A percentile compares a stretch with the other conserved stretches of the same genome.
Evolutionary conservation across 352 stramenopile species (phyloP).

Genomic region (Phytophthora boehmeriae): DNA sequence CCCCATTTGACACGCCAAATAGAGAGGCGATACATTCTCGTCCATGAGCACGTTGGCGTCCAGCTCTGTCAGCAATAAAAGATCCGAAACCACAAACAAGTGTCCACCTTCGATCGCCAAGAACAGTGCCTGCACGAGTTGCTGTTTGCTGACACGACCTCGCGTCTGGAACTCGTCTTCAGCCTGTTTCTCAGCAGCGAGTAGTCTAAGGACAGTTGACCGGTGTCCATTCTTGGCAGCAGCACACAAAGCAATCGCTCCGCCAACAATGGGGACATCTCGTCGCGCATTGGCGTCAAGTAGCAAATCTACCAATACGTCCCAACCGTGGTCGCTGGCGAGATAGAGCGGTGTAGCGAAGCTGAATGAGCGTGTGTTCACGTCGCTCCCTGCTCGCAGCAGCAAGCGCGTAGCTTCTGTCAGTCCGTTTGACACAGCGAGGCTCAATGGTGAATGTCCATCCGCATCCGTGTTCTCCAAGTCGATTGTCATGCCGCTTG

Average conservation of each 20-base stretch:
- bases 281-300: constrained; percentile 50
- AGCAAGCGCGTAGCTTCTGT: constrained; percentile 49
- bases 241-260: constrained; percentile 72
- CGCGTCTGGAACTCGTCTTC: constrained; percentile 10
- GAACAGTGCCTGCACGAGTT: constrained; percentile 73
- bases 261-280: constrained; percentile 48
- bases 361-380: constrained; percentile 67
- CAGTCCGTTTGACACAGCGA: constrained; percentile 66
- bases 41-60: constrained; percentile 81
- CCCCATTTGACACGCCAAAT: constrained; percentile 87
- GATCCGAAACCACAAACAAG: constrained; percentile 64
- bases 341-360: constrained; percentile 82
- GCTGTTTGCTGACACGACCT: constrained; percentile 19
- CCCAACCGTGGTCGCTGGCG: constrained; percentile 75
- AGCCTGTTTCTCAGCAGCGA: constrained; percentile 41
- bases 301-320: constrained; percentile 68
- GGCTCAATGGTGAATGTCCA: constrained; percentile 57
- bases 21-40: constrained; percentile 79
- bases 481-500: constrained; percentile 16
- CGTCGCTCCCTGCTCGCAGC: constrained; percentile 49
- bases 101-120: constrained; percentile 80
- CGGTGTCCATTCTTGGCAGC: constrained; percentile 81
- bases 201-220: constrained; percentile 53
- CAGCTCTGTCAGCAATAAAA: constrained; percentile 58
- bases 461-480: constrained; percentile 77